These are phyloP conservation scores for Geosmithia flava DNA, from an alignment of 2,329 filamentous ascomycete genomes.

Conservation along the genomic window DNA sequence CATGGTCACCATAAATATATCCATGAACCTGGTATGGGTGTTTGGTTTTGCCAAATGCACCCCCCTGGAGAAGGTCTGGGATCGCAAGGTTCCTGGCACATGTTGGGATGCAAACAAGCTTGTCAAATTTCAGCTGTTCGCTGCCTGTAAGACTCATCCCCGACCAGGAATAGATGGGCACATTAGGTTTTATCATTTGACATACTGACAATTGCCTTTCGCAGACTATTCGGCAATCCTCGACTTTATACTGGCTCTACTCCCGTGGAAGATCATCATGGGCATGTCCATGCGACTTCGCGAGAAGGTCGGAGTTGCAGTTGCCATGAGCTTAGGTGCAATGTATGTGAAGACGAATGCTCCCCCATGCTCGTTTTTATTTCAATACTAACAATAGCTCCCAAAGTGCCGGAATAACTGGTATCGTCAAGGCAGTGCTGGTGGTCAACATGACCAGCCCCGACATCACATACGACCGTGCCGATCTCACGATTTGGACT, in stretches of 20 bases:
- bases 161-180: neutral
- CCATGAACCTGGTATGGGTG: constrained; percentile 20
- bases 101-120: constrained; percentile 16
- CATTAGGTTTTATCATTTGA: neutral
- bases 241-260: constrained; percentile 18
- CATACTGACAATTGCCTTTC: neutral
- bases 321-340: constrained; percentile 21
- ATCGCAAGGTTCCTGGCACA: constrained; percentile 11
- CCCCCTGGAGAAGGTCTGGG: constrained; percentile 13
- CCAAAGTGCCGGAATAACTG: constrained; percentile 16
- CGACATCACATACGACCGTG: constrained; percentile 19
- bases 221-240: constrained; percentile 20
- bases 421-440: constrained; percentile 19
- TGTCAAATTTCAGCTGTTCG: constrained; percentile 15
- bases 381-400: neutral
- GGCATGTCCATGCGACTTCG: constrained; percentile 16
- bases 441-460: constrained; percentile 16
- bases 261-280: constrained; percentile 21
- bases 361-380: too few relatives aligned
- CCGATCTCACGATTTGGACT: constrained; percentile 22
- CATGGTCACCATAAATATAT: constrained; percentile 18
- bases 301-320: constrained; percentile 18
- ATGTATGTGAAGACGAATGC: constrained; percentile 11
- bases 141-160: constrained; percentile 15
- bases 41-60: constrained; percentile 19